phyloP scores from a whole-genome alignment of 108 stramenopile genomes.

The Phaeodactylum tricornutum region DNA sequence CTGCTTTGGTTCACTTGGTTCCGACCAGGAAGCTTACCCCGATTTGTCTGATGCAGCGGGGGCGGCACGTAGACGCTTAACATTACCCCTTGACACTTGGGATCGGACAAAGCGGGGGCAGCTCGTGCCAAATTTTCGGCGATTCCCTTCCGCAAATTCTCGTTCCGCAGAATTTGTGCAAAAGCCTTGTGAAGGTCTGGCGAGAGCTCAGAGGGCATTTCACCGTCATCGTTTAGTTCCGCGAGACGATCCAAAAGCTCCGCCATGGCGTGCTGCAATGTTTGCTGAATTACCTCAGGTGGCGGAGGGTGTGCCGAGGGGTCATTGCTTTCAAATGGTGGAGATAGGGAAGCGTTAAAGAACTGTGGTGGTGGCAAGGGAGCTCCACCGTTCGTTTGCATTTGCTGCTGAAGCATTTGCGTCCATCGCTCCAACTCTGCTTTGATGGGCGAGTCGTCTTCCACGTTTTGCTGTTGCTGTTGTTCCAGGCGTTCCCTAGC shows the following conservation, averaged over 20 bases:
- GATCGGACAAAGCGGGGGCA: constrained; percentile 82
- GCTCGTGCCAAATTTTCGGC: constrained; percentile 75
- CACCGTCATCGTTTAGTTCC: constrained; percentile 32
- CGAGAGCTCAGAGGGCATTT: constrained; percentile 30
- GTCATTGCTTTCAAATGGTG: constrained; percentile 17
- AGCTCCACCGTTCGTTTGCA: constrained; percentile 5
- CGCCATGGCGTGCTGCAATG: constrained; percentile 68
- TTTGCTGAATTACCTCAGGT: constrained; percentile 55
- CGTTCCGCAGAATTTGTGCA: constrained; percentile 63
- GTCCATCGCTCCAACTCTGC: constrained; percentile 33
- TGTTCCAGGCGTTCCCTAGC: constrained; percentile 56
- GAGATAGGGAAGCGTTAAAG: constrained; percentile 68
- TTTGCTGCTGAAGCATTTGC: constrained; percentile 22
- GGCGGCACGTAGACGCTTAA: constrained; percentile 84
- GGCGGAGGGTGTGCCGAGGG: constrained; percentile 30
- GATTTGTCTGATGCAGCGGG: constrained; percentile 44
- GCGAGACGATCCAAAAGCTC: constrained; percentile 66
- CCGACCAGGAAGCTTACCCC: constrained; percentile 57
- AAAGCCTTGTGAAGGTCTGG: constrained; percentile 67
- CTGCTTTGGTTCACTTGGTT: constrained; percentile 22
- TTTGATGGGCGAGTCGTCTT: constrained; percentile 22
- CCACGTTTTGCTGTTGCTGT: constrained; percentile 24
- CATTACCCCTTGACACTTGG: constrained; percentile 87
- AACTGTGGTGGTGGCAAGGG: constrained; percentile 47
- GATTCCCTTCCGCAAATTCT: constrained; percentile 66